phyloP scores from a whole-genome alignment of 1,139 yeast species.

The Scheffersomyces quercinus region DNA sequence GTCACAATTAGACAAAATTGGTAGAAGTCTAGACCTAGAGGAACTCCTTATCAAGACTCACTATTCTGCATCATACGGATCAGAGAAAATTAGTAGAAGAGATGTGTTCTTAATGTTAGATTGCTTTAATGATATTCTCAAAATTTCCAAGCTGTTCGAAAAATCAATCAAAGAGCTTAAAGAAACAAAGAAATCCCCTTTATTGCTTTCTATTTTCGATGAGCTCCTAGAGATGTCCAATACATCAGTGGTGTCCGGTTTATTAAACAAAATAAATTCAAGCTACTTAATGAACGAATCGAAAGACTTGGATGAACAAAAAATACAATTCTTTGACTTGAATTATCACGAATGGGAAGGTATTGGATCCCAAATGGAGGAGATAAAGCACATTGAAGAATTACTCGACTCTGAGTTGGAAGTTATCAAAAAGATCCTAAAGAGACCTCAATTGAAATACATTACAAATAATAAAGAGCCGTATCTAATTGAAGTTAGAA shows the following conservation, averaged over 20 bases:
- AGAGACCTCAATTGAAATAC: slow-evolving; percentile 60
- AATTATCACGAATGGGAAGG: slow-evolving; percentile 39
- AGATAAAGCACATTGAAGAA: slow-evolving; percentile 45
- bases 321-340: slow-evolving; percentile 54
- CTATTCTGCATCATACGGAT: slow-evolving; percentile 42
- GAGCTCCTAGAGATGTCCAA: slow-evolving; percentile 16
- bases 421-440: slow-evolving; percentile 44
- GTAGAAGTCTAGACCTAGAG: slow-evolving; percentile 57
- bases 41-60: slow-evolving; percentile 66
- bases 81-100: slow-evolving; percentile 57
- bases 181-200: slow-evolving; percentile 19
- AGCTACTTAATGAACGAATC: slow-evolving; percentile 55
- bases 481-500: slow-evolving; percentile 72
- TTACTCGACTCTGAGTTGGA: slow-evolving; percentile 53
- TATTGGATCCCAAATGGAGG: slow-evolving; percentile 38
- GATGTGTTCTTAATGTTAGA: slow-evolving; percentile 65
- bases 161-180: slow-evolving; percentile 12
- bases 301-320: slow-evolving; percentile 45
- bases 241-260: slow-evolving; percentile 22
- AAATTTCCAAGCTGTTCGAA: slow-evolving; percentile 27
- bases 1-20: slow-evolving; percentile 37
- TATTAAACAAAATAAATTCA: slow-evolving; percentile 57
- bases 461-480: slow-evolving; percentile 62
- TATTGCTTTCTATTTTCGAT: slow-evolving; percentile 26
- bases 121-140: slow-evolving; percentile 43